Percentiles rank a stretch among this genome's conserved stretches.
Conservation (phyloP, 2,329 filamentous ascomycete species). For the Paecilomyces sp. region DNA sequence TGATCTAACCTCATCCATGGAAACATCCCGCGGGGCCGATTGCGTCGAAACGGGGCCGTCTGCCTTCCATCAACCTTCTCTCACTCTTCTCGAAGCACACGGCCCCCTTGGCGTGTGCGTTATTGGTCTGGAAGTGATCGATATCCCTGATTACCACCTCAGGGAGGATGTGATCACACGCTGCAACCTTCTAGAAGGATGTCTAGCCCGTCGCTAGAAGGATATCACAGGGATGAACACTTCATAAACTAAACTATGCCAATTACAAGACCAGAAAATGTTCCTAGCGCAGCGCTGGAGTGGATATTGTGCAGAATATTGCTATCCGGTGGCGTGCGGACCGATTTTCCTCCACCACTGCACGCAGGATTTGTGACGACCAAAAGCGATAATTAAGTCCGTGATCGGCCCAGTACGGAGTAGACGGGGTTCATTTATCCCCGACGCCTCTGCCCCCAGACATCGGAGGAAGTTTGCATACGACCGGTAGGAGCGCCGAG, state of each 20-base stretch:
- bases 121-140: background rate
- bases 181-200: background rate
- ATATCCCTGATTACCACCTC: background rate
- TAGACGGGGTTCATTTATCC: no score
- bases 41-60: background rate
- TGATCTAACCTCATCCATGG: background rate
- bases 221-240: background rate
- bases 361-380: background rate
- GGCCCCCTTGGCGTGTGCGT: background rate
- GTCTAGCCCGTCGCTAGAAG: background rate
- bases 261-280: no score
- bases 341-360: background rate
- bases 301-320: background rate
- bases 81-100: background rate
- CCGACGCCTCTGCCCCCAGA: no score
- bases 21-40: background rate
- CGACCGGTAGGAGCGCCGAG: background rate
- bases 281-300: no score
- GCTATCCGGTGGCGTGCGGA: background rate
- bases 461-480: background rate
- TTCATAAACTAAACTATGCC: no score
- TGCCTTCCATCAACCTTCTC: background rate
- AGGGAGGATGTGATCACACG: background rate
- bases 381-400: background rate
- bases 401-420: background rate